Evolutionary conservation across 1,139 yeast genomes (phyloP).

Genomic region (Yamadazyma sp.): DNA sequence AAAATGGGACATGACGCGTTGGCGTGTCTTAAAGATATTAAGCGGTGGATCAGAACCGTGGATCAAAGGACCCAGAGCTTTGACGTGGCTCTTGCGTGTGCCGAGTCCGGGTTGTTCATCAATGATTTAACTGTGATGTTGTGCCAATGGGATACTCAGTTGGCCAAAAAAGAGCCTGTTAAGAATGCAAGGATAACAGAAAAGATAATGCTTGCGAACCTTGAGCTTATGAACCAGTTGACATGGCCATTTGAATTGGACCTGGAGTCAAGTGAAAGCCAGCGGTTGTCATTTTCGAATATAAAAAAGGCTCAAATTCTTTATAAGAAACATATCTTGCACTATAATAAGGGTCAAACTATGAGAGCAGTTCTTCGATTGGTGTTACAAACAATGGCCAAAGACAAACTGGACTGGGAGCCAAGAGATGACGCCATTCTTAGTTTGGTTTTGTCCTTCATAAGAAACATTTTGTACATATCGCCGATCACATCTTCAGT

Average conservation of each 20-base stretch:
- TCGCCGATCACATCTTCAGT: constrained; percentile 63
- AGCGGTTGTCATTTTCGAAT: constrained; percentile 56
- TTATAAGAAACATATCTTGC: constrained; percentile 70
- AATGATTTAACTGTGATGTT: constrained; percentile 77
- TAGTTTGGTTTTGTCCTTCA: constrained; percentile 67
- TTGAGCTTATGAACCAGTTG: constrained; percentile 79
- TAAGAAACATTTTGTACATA: constrained; percentile 74
- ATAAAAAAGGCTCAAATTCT: constrained; percentile 63
- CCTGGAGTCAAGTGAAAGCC: constrained; percentile 53
- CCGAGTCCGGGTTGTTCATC: constrained; percentile 70
- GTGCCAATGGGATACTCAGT: constrained; percentile 66
- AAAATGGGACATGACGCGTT: constrained; percentile 88
- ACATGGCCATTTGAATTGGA: constrained; percentile 74
- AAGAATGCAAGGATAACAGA: constrained; percentile 44
- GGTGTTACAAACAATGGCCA: constrained; percentile 64
- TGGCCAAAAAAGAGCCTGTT: constrained; percentile 20
- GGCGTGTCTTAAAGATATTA: constrained; percentile 84
- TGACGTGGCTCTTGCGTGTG: constrained; percentile 87
- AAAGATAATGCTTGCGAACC: constrained; percentile 64
- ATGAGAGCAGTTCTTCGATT: constrained; percentile 71
- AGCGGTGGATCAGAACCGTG: constrained; percentile 81
- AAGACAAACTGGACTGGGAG: constrained; percentile 56
- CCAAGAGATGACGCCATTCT: constrained; percentile 73
- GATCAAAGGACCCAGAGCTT: constrained; percentile 70
- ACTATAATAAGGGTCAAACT: constrained; percentile 58